These are phyloP conservation scores for Tricholoma terreum DNA, from an alignment of 768 basidiomycete species.

Conservation along the genomic window DNA sequence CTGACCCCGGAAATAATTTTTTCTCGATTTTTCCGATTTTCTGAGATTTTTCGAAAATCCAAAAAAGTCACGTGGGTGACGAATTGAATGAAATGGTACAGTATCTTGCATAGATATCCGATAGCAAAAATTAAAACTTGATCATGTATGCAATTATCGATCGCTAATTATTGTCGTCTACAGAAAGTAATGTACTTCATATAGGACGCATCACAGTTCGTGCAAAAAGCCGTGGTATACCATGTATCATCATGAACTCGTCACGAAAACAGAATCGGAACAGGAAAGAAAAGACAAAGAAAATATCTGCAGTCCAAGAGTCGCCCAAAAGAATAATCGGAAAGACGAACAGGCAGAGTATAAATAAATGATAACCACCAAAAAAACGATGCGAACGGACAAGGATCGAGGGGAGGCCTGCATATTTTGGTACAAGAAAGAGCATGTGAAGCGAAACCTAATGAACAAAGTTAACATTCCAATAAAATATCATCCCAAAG, in stretches of 20 bases:
- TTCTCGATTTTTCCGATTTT: too few species aligned
- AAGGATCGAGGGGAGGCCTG: not conserved
- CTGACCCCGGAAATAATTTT: too few species aligned
- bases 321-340: not conserved
- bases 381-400: not conserved
- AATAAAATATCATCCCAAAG: not conserved
- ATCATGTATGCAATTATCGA: slow-evolving; percentile 4
- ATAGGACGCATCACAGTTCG: slow-evolving; percentile 3
- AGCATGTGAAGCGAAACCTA: not conserved
- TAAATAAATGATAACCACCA: not conserved
- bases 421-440: not conserved
- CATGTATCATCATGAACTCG: slow-evolving; percentile 9
- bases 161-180: not conserved
- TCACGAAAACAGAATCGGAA: slow-evolving; percentile 1
- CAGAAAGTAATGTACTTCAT: slow-evolving; percentile 8
- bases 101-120: too few species aligned
- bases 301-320: not conserved
- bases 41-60: too few species aligned
- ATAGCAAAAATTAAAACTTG: too few species aligned
- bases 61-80: too few species aligned
- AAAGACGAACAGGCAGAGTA: slow-evolving; percentile 1
- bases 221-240: slow-evolving; percentile 14
- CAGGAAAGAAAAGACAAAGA: too few species aligned
- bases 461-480: not conserved
- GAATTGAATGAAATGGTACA: too few species aligned